Evolutionary conservation across 768 basidiomycete genomes (phyloP), one percentile per base, ranked within the genome.

Genomic region (Boletus bicolor): DNA sequence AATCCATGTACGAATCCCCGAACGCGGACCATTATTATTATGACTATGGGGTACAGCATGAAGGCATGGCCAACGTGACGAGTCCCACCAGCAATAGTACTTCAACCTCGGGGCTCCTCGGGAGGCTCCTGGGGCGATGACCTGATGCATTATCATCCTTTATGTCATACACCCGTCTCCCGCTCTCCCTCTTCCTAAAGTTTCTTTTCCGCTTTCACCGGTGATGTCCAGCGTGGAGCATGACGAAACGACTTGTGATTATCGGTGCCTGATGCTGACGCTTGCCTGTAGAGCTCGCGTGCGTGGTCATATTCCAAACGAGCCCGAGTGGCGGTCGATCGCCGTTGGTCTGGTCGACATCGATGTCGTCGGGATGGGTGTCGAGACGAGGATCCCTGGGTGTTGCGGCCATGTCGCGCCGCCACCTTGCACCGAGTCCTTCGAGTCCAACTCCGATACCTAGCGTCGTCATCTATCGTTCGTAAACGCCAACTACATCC

Each of bases 91-190:
- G 10, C 14, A 45, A 21, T 14, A n/a, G 9, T 19, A 38, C 48
- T 4, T 41, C 45, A 34, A 32, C 63, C 36, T 51, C 54, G 51
- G 66, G 65, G 17, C 32, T 66, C 37, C 51, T 70, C n/a, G 68
- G 60, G 8, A 54, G 55, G 53, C 36, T 72, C 12, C 54, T 68
- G 42, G 63, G 66, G 10, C 53, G 68, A 28, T 64, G 24, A 15
- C n/a, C 15, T 17, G 14, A 39, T n/a, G 26, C 26, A 21, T 15
- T 4, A 14, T 26, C 28, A 7, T 39, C 17, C 11, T 2, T 24
- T 24, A 19, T 30, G 38, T 53, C 34, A 35, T 24, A 7, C 28
- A 7, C 19, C n/a, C 26, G 9, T 7, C 37, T 30, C 32, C 48
- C 34, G 7, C 38, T 7, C 26, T 12, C 32, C 34, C 7, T 5